Evolutionary conservation across 768 basidiomycete genomes (phyloP), one percentile per base, ranked within the genome.

Genomic region (Trametes sanguinea): DNA sequence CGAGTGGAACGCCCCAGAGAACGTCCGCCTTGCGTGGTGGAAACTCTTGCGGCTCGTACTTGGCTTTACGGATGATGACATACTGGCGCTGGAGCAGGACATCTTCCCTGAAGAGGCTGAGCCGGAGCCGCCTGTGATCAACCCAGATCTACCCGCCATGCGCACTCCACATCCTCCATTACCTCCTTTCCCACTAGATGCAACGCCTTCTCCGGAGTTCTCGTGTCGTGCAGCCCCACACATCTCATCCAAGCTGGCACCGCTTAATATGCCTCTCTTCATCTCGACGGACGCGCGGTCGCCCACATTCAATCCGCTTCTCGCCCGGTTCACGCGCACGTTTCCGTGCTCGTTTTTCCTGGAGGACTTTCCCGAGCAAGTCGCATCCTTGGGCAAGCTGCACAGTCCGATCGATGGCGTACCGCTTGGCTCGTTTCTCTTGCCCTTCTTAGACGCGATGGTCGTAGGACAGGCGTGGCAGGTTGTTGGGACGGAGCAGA

Each of bases 371-470:
- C 37, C 47, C 4, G 64, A 35, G 32, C 55, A 32, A 54, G 64
- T 74, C 33, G 68, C 64, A 27, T 62, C 67, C 10, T 69, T 85
- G 54, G 72, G 74, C 37, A 57, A 60, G 14, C 50, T 84, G 53
- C 68, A 67, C 29, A 86, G 82, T 63, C 74, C 65, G 6, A 72
- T 81, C 43, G 88, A 89, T 65, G 81, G 81, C 2, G 71, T 83
- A 30, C 67, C 55, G 35, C 69, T 91, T 65, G 77, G 68, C 17
- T 67, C 62, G 14, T 82, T 84, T 65, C 60, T 90, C 10, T 67
- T 82, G 22, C 88, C 90, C 2, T 82, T 91, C 60, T 66, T 93
- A 35, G 90, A 92, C 69, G 89, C 86, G 6, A 77, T 90, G 75
- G 81, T 94, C 33, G 82, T 84, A 14, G 83, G 83, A 2, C 78